These are phyloP conservation scores for Phytopythium mirpurense DNA, from an alignment of 352 stramenopile genomes.

Conservation along the genomic window DNA sequence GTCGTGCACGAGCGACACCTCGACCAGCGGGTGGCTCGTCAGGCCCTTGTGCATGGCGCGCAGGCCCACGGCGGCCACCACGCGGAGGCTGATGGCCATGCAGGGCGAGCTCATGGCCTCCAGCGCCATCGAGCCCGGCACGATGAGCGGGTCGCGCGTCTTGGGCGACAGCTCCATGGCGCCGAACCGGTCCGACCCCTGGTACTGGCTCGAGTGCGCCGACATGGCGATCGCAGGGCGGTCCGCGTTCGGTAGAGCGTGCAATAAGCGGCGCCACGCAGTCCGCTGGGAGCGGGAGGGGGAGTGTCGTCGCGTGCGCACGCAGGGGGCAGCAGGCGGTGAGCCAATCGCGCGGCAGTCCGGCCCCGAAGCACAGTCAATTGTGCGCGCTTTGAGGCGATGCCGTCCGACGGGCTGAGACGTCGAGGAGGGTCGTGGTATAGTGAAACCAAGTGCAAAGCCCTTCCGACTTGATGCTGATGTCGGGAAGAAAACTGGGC, in stretches of 20 bases:
- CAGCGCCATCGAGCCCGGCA: conserved; percentile 46
- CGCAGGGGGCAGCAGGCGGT: background rate
- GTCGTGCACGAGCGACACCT: conserved; percentile 64
- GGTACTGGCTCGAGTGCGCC: background rate
- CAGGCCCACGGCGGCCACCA: conserved; percentile 51
- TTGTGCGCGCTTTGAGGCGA: too few relatives aligned
- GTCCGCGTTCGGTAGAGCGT: background rate
- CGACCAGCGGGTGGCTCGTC: conserved; percentile 63
- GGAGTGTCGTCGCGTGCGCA: background rate
- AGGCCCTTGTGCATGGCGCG: conserved; percentile 63
- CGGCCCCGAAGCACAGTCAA: too few relatives aligned
- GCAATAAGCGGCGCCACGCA: background rate
- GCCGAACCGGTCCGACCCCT: conserved; percentile 25
- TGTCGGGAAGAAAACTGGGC: too few relatives aligned
- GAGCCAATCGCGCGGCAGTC: background rate
- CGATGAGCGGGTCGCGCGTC: conserved; percentile 50
- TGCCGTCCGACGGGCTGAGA: too few relatives aligned
- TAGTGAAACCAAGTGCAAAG: background rate
- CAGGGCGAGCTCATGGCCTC: conserved; percentile 56
- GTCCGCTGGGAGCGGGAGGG: background rate
- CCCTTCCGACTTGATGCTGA: conserved; percentile 1
- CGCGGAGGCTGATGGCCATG: conserved; percentile 49
- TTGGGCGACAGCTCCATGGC: conserved; percentile 51
- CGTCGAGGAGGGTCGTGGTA: background rate
- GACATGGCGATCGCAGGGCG: background rate